Conservation (phyloP, 805 yeast genomes). For the Geotrichum ghanense region DNA sequence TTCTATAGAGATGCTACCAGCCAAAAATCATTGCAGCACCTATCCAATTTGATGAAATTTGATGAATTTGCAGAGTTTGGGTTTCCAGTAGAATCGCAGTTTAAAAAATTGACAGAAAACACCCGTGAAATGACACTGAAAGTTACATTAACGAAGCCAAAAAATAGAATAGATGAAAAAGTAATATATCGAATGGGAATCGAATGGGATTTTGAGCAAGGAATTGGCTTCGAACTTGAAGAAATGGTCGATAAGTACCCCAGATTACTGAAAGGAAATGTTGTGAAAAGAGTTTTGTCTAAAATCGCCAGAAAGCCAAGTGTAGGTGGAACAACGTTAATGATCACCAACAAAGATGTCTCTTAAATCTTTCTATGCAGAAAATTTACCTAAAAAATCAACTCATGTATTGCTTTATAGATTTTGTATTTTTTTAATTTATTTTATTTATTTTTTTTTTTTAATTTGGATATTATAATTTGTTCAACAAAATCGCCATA, state of each 20-base stretch:
- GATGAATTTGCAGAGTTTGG: not conserved
- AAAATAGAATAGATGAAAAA: not conserved
- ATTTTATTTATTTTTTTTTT: too few species aligned
- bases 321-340: not conserved
- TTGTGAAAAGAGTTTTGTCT: not conserved
- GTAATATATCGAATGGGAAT: not conserved
- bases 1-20: not conserved
- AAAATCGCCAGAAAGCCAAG: not conserved
- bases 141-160: not conserved
- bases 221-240: not conserved
- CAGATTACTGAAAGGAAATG: not conserved
- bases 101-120: not conserved
- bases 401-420: too few species aligned
- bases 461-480: too few species aligned
- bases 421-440: too few species aligned
- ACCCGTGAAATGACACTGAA: not conserved
- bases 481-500: too few species aligned
- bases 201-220: slow-evolving; percentile 1
- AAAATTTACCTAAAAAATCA: too few species aligned
- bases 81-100: not conserved
- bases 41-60: not conserved
- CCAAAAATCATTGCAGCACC: not conserved
- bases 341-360: not conserved
- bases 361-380: too few species aligned
- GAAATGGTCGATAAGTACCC: not conserved